These are phyloP conservation scores for Alliaria petiolata DNA, from an alignment of 345 rosid genomes.

Conservation along the genomic window DNA sequence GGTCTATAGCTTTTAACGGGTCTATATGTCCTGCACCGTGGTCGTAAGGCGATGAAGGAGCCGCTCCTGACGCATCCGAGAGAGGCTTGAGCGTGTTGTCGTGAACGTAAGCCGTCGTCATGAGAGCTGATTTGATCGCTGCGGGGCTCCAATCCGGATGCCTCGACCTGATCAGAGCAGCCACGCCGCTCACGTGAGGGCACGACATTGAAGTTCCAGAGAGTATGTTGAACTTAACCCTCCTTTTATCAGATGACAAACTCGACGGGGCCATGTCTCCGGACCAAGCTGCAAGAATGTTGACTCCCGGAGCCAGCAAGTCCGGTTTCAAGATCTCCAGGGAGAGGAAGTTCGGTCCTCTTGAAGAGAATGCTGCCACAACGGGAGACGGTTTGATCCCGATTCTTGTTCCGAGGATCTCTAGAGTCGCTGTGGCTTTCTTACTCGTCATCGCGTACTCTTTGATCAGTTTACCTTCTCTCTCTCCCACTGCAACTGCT, in stretches of 20 bases:
- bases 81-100: conserved; percentile 62
- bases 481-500: conserved; percentile 76
- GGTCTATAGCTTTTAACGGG: conserved; percentile 73
- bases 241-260: conserved; percentile 60
- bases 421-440: conserved; percentile 46
- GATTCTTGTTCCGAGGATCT: conserved; percentile 50
- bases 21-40: conserved; percentile 91
- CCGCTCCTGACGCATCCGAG: conserved; percentile 48
- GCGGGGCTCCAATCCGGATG: conserved; percentile 97
- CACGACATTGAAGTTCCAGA: conserved; percentile 98
- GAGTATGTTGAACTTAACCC: conserved; percentile 71
- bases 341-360: conserved; percentile 61
- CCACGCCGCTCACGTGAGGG: conserved; percentile 93
- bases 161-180: conserved; percentile 79
- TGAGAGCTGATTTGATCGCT: conserved; percentile 83
- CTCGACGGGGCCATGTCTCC: conserved; percentile 74
- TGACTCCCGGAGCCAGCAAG: conserved; percentile 68
- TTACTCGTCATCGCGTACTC: conserved; percentile 44
- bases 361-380: conserved; percentile 73
- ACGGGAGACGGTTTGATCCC: conserved; percentile 68
- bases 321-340: conserved; percentile 72
- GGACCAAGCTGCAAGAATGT: conserved; percentile 74
- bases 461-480: conserved; percentile 65
- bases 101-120: conserved; percentile 94
- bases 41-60: conserved; percentile 62